Conservation (phyloP, 179 eudicot genomes). For the Dionaea muscipula region DNA sequence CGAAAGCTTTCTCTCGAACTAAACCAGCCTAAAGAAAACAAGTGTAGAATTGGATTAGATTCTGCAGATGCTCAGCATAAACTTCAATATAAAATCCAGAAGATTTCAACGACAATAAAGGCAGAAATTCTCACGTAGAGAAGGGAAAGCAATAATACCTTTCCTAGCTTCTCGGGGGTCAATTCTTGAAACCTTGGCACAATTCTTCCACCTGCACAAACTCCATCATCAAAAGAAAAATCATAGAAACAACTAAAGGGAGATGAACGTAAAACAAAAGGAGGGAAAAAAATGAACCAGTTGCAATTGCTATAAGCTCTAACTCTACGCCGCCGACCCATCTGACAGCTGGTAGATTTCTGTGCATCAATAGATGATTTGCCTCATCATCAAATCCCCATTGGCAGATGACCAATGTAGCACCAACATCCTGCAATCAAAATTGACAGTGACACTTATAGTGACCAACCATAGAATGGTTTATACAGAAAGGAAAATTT, state of each 20-base stretch:
- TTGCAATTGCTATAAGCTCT: conserved; percentile 93
- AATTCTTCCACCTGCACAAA: conserved; percentile 73
- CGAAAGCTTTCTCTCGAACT: conserved; percentile 91
- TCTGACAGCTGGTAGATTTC: conserved; percentile 87
- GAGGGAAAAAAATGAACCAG: conserved; percentile 36
- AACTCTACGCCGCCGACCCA: conserved; percentile 99
- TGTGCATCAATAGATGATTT: conserved; percentile 85
- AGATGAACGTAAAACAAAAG: neutral
- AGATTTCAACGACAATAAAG: neutral
- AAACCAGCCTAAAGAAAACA: conserved; percentile 68
- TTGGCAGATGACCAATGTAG: conserved; percentile 93
- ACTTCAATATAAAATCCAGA: neutral
- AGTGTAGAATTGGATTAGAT: neutral
- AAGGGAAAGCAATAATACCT: conserved; percentile 25
- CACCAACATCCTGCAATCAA: conserved; percentile 76
- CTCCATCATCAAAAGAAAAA: conserved; percentile 1
- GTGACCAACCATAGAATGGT: neutral
- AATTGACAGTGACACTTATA: neutral
- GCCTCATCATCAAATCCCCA: conserved; percentile 99
- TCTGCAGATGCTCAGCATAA: neutral
- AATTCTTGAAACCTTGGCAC: conserved; percentile 95
- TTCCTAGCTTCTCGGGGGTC: conserved; percentile 79
- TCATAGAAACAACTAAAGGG: neutral
- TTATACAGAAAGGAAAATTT: neutral
- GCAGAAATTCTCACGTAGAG: neutral